phyloP scores from a whole-genome alignment of 2,329 filamentous ascomycete species.

The Aspergillus pseudoviridinutans region DNA sequence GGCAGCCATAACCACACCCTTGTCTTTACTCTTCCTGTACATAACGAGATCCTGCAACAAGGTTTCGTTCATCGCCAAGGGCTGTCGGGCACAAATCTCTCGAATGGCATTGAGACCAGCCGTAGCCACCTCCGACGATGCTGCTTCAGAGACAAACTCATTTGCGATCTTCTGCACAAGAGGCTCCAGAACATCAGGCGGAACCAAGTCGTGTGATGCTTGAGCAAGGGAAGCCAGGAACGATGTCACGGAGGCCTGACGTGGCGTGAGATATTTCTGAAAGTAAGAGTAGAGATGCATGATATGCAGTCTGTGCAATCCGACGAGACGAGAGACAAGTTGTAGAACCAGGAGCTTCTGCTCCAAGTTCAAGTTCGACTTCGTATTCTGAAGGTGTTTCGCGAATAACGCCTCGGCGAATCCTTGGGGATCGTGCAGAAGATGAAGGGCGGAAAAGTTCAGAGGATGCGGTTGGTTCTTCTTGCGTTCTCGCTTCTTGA shows the following conservation, averaged over 20 bases:
- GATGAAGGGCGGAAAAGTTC: conserved; percentile 93
- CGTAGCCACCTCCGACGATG: conserved; percentile 83
- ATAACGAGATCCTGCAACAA: conserved; percentile 93
- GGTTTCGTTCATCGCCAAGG: conserved; percentile 93
- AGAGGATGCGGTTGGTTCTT: conserved; percentile 82
- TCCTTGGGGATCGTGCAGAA: conserved; percentile 89
- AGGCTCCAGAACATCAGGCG: conserved; percentile 87
- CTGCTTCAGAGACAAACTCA: conserved; percentile 94
- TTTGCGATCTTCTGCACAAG: conserved; percentile 94
- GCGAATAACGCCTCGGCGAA: conserved; percentile 87
- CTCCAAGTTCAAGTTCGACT: conserved; percentile 79
- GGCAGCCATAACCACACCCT: conserved; percentile 98
- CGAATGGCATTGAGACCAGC: conserved; percentile 92
- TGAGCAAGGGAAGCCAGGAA: conserved; percentile 91
- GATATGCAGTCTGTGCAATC: conserved; percentile 86
- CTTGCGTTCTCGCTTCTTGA: conserved; percentile 80
- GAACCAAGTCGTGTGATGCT: conserved; percentile 84
- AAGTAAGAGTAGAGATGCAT: conserved; percentile 95
- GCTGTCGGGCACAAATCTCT: conserved; percentile 88
- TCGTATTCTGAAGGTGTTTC: conserved; percentile 84
- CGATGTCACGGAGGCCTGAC: conserved; percentile 84
- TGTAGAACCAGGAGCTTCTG: conserved; percentile 88
- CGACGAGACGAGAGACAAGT: conserved; percentile 83
- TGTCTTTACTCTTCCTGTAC: conserved; percentile 96
- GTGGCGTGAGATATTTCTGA: conserved; percentile 83